A percentile compares a stretch with the other conserved stretches of the same genome.
Conservation (phyloP, 192 early-diverging fungal species). For the Dispira simplex region DNA sequence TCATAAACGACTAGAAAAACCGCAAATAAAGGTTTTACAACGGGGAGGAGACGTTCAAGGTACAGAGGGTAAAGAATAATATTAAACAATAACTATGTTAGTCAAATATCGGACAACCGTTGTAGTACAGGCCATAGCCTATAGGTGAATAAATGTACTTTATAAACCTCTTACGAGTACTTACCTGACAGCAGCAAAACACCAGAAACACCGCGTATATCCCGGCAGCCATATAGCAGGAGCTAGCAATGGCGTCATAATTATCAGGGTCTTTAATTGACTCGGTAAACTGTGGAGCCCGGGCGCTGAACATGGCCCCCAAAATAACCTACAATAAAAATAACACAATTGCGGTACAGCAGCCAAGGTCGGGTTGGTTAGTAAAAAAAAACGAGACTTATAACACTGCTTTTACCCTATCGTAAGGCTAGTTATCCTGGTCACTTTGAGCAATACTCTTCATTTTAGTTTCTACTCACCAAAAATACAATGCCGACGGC, state of each 20-base stretch:
- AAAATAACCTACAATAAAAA: conserved; percentile 12
- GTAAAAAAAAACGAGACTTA: too few relatives aligned
- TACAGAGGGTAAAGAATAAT: too few relatives aligned
- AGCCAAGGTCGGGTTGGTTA: too few relatives aligned
- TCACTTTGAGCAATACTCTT: not conserved
- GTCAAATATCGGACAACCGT: too few relatives aligned
- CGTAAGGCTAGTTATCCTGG: not conserved
- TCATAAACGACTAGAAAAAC: not conserved
- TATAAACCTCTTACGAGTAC: too few relatives aligned
- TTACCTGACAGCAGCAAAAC: conserved; percentile 30
- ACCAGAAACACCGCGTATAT: conserved; percentile 28
- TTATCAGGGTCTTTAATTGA: conserved; percentile 29
- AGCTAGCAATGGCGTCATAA: conserved; percentile 28
- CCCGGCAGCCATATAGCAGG: conserved; percentile 27
- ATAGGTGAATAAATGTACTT: too few relatives aligned
- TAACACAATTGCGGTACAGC: too few relatives aligned
- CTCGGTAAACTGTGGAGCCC: conserved; percentile 27
- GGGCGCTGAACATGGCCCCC: conserved; percentile 27
- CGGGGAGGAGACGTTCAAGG: too few relatives aligned
- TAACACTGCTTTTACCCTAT: not conserved
- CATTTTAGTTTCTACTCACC: conserved; percentile 10
- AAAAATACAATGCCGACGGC: conserved; percentile 31
- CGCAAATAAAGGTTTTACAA: too few relatives aligned
- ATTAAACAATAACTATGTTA: too few relatives aligned
- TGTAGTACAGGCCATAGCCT: too few relatives aligned